These are phyloP conservation scores for Cornus controversa DNA, from an alignment of 148 eudicot genomes.

Conservation along the genomic window DNA sequence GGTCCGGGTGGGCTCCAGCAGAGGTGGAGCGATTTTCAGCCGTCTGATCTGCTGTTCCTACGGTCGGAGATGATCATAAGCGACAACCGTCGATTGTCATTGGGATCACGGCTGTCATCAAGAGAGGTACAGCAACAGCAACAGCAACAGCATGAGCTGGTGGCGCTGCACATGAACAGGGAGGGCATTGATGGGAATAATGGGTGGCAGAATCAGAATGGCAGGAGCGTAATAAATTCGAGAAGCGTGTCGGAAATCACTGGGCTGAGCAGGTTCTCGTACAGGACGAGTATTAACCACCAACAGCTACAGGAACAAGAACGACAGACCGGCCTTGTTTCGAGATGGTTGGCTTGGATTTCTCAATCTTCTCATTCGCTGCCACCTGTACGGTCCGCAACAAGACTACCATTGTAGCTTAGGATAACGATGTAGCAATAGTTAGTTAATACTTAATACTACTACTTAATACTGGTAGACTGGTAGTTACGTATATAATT, in stretches of 20 bases:
- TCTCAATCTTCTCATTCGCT: constrained; percentile 23
- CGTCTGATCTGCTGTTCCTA: constrained; percentile 58
- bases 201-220: constrained; percentile 19
- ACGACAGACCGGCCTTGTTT: constrained; percentile 31
- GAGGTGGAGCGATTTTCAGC: constrained; percentile 79
- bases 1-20: constrained; percentile 1
- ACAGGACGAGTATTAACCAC: constrained; percentile 13
- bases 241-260: constrained; percentile 94
- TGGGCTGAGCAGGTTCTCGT: constrained; percentile 61
- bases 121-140: not conserved
- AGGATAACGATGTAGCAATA: no score
- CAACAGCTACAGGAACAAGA: constrained; percentile 14
- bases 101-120: constrained; percentile 18
- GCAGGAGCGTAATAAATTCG: constrained; percentile 49
- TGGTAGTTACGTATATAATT: no score
- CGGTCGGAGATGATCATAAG: constrained; percentile 61
- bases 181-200: not conserved
- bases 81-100: constrained; percentile 41
- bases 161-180: not conserved
- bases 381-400: constrained; percentile 36
- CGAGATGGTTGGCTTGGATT: constrained; percentile 82
- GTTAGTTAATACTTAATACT: no score
- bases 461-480: no score
- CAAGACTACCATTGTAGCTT: not conserved
- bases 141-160: not conserved